Percentiles rank a stretch among this genome's conserved stretches.
phyloP scores from a whole-genome alignment of 1,284 basidiomycete species.

The Rhodotorula glutinis region DNA sequence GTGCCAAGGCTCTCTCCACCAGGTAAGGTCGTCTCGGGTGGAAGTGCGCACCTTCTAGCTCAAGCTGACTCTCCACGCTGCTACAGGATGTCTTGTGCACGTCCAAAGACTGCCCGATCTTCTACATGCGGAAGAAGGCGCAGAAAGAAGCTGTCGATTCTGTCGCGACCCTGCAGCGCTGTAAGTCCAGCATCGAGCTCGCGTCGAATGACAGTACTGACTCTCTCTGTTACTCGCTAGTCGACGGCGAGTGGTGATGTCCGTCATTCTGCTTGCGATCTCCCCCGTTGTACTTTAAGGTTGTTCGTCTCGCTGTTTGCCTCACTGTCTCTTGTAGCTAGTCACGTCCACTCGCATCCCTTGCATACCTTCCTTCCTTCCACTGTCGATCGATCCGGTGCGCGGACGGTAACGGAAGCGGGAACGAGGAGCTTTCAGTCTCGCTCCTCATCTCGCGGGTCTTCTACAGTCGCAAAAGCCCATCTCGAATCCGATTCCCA shows the following conservation, averaged over 20 bases:
- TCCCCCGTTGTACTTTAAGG: background rate
- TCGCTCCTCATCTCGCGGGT: slow-evolving; percentile 19
- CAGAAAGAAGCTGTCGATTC: slow-evolving; percentile 92
- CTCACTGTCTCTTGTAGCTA: background rate
- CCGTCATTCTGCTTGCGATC: too few relatives aligned
- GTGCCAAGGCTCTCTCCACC: slow-evolving; percentile 92
- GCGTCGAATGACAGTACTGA: background rate
- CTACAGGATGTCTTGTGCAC: slow-evolving; percentile 87
- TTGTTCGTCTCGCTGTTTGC: too few relatives aligned
- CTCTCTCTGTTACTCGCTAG: background rate
- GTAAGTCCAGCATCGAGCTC: slow-evolving; percentile 54
- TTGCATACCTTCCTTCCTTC: background rate
- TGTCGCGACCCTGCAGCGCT: slow-evolving; percentile 70
- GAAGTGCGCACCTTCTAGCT: too few relatives aligned
- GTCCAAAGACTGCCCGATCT: slow-evolving; percentile 96
- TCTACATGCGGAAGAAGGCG: slow-evolving; percentile 93
- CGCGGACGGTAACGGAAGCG: too few relatives aligned
- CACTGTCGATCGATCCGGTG: too few relatives aligned
- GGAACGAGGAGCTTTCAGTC: too few relatives aligned
- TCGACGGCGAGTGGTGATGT: slow-evolving; percentile 33
- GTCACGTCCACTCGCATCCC: background rate
- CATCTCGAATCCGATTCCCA: slow-evolving; percentile 16
- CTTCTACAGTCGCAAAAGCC: slow-evolving; percentile 8
- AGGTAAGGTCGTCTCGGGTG: slow-evolving; percentile 54
- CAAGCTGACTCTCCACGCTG: too few relatives aligned